Evolutionary conservation across 2,329 filamentous ascomycete genomes (phyloP).

Genomic region (Lachnellula arida): DNA sequence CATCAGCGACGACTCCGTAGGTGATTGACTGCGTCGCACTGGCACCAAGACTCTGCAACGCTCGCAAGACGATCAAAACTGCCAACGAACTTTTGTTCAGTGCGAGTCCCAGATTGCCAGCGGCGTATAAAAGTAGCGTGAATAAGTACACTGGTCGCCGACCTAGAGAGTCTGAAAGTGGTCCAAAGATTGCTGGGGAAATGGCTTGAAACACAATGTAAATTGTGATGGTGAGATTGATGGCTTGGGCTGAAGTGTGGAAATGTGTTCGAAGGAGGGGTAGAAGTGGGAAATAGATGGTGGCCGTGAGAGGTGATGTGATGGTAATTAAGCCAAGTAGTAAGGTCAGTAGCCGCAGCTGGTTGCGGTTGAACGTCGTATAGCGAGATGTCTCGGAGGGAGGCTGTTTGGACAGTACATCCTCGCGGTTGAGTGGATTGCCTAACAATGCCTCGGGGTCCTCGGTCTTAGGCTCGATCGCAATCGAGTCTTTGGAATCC

Average conservation of each 20-base stretch:
- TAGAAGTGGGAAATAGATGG: conserved; percentile 51
- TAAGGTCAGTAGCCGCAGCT: neutral
- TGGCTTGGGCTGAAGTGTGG: conserved; percentile 34
- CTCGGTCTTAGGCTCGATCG: no score
- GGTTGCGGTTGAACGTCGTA: neutral
- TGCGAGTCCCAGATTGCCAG: conserved; percentile 49
- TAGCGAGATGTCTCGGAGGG: neutral
- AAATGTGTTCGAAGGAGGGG: conserved; percentile 43
- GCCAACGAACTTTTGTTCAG: conserved; percentile 41
- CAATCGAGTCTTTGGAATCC: no score
- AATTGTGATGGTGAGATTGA: conserved; percentile 15
- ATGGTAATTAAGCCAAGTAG: conserved; percentile 39
- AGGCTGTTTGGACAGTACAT: neutral
- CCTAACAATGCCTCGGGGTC: neutral
- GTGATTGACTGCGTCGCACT: conserved; percentile 53
- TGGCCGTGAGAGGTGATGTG: conserved; percentile 49
- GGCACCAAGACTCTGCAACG: conserved; percentile 55
- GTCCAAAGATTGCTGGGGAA: conserved; percentile 50
- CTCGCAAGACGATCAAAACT: conserved; percentile 47
- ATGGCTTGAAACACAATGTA: conserved; percentile 45
- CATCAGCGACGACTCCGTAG: conserved; percentile 65
- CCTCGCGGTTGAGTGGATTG: neutral
- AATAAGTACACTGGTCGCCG: conserved; percentile 48
- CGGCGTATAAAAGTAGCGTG: conserved; percentile 48
- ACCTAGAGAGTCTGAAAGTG: conserved; percentile 48